Evolutionary conservation across 345 rosid species (phyloP).

Genomic region (Eutrema japonicum): DNA sequence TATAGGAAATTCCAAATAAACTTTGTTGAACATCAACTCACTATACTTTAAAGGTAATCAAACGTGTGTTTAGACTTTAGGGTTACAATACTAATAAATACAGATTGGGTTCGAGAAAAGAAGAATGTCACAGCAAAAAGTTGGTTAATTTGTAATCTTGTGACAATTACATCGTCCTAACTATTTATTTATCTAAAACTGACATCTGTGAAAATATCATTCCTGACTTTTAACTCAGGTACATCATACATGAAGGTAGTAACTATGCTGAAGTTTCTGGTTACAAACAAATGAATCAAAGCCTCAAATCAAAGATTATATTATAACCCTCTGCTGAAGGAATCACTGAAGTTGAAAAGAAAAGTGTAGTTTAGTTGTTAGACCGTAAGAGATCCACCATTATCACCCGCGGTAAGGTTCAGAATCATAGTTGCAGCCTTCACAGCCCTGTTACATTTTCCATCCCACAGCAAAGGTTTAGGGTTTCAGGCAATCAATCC

Average conservation of each 20-base stretch:
- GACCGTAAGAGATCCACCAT: slow-evolving; percentile 90
- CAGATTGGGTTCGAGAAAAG: not conserved
- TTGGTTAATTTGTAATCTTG: not conserved
- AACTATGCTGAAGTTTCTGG: slow-evolving; percentile 15
- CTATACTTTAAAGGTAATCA: no score
- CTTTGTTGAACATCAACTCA: not conserved
- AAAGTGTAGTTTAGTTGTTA: slow-evolving; percentile 34
- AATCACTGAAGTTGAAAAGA: not conserved
- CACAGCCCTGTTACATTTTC: slow-evolving; percentile 59
- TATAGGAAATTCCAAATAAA: not conserved
- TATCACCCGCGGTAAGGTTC: slow-evolving; percentile 85
- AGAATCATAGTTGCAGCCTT: slow-evolving; percentile 90
- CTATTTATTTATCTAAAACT: not conserved
- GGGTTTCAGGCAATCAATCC: slow-evolving; percentile 11
- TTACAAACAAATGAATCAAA: slow-evolving; percentile 24
- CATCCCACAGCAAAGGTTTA: slow-evolving; percentile 9
- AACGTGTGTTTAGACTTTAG: no score
- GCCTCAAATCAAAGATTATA: not conserved
- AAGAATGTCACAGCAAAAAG: slow-evolving; percentile 3
- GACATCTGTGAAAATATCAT: slow-evolving; percentile 1
- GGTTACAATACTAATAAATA: no score
- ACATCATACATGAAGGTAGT: slow-evolving; percentile 6
- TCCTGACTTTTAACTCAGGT: not conserved
- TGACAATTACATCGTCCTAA: slow-evolving; percentile 1
- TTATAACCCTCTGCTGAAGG: not conserved